A percentile compares a stretch with the other conserved stretches of the same genome.
Conservation (phyloP, 2,329 filamentous ascomycete species). For the Ophiostoma tasmaniense region DNA sequence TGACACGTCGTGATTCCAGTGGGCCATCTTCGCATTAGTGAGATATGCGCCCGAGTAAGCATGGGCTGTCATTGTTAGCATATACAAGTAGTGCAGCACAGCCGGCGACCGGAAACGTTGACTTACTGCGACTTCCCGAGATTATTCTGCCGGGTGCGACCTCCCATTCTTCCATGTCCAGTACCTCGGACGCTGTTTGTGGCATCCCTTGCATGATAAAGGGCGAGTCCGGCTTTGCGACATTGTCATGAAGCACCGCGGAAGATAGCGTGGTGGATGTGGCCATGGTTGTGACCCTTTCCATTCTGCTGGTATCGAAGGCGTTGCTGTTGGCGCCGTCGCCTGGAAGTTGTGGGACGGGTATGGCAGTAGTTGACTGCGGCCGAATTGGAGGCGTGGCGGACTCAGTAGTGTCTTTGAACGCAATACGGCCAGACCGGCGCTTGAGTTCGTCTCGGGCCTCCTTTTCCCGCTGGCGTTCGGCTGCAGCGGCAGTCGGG, state of each 20-base stretch:
- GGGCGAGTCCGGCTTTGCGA: constrained; percentile 10
- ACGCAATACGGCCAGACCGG: constrained; percentile 17
- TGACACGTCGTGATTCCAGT: constrained; percentile 24
- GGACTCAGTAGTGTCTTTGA: constrained; percentile 1
- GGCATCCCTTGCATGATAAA: constrained; percentile 20
- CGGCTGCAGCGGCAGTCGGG: not conserved
- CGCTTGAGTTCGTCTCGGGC: constrained; percentile 6
- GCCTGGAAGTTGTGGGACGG: not conserved
- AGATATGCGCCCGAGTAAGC: constrained; percentile 31
- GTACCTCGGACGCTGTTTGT: constrained; percentile 17
- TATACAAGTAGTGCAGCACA: not conserved
- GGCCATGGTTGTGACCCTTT: not conserved
- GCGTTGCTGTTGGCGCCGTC: not conserved
- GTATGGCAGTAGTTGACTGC: not conserved
- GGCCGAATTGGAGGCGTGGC: not conserved
- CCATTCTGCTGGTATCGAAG: not conserved
- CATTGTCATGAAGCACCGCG: not conserved
- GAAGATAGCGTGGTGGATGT: too few species aligned
- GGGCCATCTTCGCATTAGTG: constrained; percentile 21
- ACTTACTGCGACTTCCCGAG: constrained; percentile 21
- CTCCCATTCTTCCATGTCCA: constrained; percentile 33
- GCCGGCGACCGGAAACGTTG: not conserved
- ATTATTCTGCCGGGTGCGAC: constrained; percentile 28
- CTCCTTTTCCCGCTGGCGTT: not conserved
- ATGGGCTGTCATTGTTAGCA: constrained; percentile 22